A percentile compares a stretch with the other conserved stretches of the same genome.
Conservation (phyloP, 148 eudicot genomes). For the Polygonum maritimum region DNA sequence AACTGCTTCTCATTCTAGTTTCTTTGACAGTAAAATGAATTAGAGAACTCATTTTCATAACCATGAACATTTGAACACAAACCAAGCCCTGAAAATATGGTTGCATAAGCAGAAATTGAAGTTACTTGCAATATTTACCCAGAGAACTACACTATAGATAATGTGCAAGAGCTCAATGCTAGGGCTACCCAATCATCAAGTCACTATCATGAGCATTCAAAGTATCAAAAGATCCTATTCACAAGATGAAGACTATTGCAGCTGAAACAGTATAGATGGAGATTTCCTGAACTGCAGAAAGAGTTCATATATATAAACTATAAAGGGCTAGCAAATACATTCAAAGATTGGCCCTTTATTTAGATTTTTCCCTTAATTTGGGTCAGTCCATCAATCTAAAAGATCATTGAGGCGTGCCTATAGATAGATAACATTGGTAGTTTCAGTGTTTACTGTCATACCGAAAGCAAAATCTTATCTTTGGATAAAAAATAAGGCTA, state of each 20-base stretch:
- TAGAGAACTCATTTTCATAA: not conserved
- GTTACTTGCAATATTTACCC: not conserved
- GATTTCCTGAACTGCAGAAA: not conserved
- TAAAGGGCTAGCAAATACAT: not conserved
- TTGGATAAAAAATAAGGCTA: not conserved
- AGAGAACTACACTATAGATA: not conserved
- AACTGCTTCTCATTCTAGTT: not conserved
- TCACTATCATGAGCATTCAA: not conserved
- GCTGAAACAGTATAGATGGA: not conserved
- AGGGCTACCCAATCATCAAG: not conserved
- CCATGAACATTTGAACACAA: not conserved
- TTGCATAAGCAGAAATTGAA: not conserved
- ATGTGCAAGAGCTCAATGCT: not conserved
- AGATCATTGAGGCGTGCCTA: not conserved
- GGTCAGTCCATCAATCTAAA: not conserved
- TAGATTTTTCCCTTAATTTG: not conserved
- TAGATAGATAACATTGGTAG: not conserved
- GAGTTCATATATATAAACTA: not conserved
- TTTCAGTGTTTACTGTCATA: not conserved
- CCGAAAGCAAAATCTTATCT: not conserved
- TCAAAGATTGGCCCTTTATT: not conserved
- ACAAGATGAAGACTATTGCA: not conserved
- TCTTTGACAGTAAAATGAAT: not conserved
- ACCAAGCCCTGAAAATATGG: not conserved
- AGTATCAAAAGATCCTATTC: not conserved